phyloP scores from a whole-genome alignment of 805 yeast genomes.

The Metschnikowia kunwiensis region DNA sequence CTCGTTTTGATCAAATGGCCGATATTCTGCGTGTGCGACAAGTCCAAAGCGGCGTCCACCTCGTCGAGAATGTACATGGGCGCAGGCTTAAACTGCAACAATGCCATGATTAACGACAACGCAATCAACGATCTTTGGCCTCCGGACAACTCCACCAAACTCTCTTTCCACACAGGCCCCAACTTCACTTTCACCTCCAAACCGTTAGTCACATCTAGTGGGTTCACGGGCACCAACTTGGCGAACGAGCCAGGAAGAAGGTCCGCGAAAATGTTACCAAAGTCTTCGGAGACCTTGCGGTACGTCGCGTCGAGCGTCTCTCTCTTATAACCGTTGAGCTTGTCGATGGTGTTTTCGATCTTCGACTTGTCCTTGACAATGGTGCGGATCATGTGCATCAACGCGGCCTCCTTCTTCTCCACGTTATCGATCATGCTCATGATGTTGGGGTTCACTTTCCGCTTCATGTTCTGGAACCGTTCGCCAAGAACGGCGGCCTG shows the following conservation, averaged over 20 bases:
- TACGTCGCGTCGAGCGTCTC: conserved; percentile 81
- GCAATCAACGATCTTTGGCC: conserved; percentile 97
- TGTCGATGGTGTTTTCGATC: conserved; percentile 81
- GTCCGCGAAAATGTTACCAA: conserved; percentile 87
- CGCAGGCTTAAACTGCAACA: conserved; percentile 93
- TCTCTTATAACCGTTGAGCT: conserved; percentile 80
- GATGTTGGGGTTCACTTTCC: conserved; percentile 79
- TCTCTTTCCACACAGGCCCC: conserved; percentile 94
- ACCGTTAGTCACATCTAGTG: conserved; percentile 84
- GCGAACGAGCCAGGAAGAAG: conserved; percentile 88
- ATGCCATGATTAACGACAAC: conserved; percentile 83
- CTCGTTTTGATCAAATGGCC: conserved; percentile 95
- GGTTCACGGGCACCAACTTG: conserved; percentile 76
- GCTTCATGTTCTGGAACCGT: conserved; percentile 64
- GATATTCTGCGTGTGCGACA: conserved; percentile 95
- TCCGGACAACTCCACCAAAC: conserved; percentile 91
- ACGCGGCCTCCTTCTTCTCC: conserved; percentile 77
- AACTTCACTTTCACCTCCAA: conserved; percentile 84
- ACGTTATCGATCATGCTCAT: conserved; percentile 91
- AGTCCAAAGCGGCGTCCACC: conserved; percentile 97
- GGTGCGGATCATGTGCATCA: conserved; percentile 77
- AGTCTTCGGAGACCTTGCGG: conserved; percentile 81
- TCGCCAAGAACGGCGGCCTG: conserved; percentile 55
- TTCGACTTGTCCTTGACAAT: conserved; percentile 86
- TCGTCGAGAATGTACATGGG: conserved; percentile 98